Percentiles rank a stretch among this genome's conserved stretches.
Conservation (phyloP, 2,329 filamentous ascomycete species). For the Pseudopithomyces chartarum region DNA sequence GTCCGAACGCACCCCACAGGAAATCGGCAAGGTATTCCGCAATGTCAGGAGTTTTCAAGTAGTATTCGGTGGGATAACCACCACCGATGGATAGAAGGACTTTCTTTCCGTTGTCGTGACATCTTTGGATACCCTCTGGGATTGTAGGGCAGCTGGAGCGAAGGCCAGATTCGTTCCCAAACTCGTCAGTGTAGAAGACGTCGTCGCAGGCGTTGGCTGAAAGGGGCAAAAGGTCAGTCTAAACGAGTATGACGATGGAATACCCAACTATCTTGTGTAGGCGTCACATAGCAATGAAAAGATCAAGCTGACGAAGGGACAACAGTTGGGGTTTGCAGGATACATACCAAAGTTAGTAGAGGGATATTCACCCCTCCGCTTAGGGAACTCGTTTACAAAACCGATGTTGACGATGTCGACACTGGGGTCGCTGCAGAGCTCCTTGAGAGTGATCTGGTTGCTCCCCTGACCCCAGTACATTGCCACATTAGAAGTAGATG, state of each 20-base stretch:
- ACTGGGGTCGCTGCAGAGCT: constrained; percentile 57
- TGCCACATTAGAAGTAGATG: constrained; percentile 54
- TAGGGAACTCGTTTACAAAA: constrained; percentile 61
- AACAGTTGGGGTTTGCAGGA: not conserved
- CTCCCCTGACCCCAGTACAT: constrained; percentile 63
- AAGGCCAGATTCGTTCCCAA: constrained; percentile 28
- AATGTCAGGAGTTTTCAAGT: constrained; percentile 46
- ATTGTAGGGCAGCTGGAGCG: constrained; percentile 52
- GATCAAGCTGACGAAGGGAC: too few relatives aligned
- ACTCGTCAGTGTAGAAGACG: constrained; percentile 43
- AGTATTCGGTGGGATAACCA: constrained; percentile 46
- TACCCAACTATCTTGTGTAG: not conserved
- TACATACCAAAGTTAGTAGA: constrained; percentile 59
- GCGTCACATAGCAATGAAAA: not conserved
- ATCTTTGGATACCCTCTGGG: constrained; percentile 34
- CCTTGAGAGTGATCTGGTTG: constrained; percentile 53
- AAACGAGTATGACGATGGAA: not conserved
- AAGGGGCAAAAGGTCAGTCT: not conserved
- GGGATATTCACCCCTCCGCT: constrained; percentile 54
- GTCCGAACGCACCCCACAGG: constrained; percentile 58
- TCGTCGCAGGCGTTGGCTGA: constrained; percentile 53
- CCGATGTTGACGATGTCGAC: constrained; percentile 62
- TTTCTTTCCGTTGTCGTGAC: constrained; percentile 40
- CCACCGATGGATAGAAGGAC: constrained; percentile 56
- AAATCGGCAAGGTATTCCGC: constrained; percentile 56